Base-by-base conservation (phyloP, 305 asterid species). In the Galium porrigens region DNA sequence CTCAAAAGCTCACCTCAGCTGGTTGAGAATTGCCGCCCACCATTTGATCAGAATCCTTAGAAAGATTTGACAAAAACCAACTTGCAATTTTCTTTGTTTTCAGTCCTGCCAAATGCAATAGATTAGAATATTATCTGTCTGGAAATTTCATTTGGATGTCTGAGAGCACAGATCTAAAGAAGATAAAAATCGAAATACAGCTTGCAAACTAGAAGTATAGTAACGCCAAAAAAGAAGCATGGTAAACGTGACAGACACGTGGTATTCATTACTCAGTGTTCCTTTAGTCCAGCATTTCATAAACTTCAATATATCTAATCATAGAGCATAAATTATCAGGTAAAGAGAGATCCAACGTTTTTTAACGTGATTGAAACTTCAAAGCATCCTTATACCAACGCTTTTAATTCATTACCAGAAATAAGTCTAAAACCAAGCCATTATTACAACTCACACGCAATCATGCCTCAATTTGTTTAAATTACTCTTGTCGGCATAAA, bases 31-130 rank as follows among this genome's bases (percentile, higher is more conserved):
- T 68, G 71, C 82, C 83, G 32, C 77, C 77, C 57, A 67, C 76
- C 66, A 72, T 73, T 70, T 81, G 88, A 65, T 76, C 84, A 42
- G 85, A 79, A 73, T 81, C 83, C 81, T 81, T 88, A 66, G 80
- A 77, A 63, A 85, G 75, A 73, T 86, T 82, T 71, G 94, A 79
- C 42, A 84, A 72, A 68, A 90, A 84, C 97, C 95, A 88, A 69
- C 84, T 81, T 48, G 95, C 87, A 72, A 85, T 81, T 77, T 81
- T 83, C 78, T 83, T 86, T 65, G 94, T 90, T 77, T 79, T 88
- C 68, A 74, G 72, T 66, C 94, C 97, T 88, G 83, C 62, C 61
- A 67, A 76, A 66, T 65, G 25, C 48, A 11, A 14, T 61, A 51
- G 29, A 53, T 37, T 49, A 54, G 22, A 6, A 20, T 39, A 39